Conservation (phyloP, 2,329 filamentous ascomycete genomes). For the Aspergillus pseudoglaucus region DNA sequence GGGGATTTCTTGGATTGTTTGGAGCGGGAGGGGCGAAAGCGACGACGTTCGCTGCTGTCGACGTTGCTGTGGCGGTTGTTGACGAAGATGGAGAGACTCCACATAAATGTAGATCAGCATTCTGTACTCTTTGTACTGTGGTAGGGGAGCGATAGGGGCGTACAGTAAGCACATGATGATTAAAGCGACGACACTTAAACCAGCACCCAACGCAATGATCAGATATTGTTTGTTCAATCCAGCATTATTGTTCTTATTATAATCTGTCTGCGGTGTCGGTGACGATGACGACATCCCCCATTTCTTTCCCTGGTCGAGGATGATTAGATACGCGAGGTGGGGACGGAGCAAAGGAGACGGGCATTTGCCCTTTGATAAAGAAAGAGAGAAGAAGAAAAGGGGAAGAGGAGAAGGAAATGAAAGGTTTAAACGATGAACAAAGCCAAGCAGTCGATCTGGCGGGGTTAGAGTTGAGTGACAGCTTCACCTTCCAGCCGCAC, state of each 20-base stretch:
- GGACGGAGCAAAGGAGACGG: background rate
- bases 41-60: constrained; percentile 10
- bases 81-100: constrained; percentile 18
- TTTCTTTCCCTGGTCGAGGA: background rate
- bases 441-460: background rate
- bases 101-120: background rate
- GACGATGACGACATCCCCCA: background rate
- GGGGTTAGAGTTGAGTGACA: background rate
- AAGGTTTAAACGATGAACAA: background rate
- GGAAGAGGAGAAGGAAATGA: background rate
- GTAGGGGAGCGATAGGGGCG: constrained; percentile 5
- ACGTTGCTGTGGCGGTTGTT: constrained; percentile 11
- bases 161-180: constrained; percentile 28
- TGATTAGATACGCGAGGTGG: background rate
- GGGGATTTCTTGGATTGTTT: constrained; percentile 17
- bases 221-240: constrained; percentile 20
- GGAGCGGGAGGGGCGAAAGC: constrained; percentile 12
- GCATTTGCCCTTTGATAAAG: background rate
- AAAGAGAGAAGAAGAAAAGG: background rate
- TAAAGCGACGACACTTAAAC: constrained; percentile 24
- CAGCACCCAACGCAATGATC: constrained; percentile 27
- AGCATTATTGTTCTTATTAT: background rate
- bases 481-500: no score
- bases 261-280: background rate
- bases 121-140: background rate